These are phyloP conservation scores for Lyophyllum atratum DNA, from an alignment of 768 basidiomycete species.

Conservation along the genomic window DNA sequence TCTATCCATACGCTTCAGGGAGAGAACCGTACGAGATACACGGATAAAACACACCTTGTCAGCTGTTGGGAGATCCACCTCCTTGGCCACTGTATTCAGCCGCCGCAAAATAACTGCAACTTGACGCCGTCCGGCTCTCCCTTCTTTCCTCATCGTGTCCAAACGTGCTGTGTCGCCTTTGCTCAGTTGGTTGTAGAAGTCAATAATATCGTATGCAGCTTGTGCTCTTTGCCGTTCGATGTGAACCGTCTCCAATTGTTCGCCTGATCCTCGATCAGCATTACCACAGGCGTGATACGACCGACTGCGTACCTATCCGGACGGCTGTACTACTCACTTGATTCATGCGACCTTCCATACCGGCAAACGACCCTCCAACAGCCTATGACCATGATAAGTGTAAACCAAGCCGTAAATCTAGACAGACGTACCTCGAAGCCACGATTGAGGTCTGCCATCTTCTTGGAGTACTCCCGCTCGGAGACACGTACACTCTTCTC, in stretches of 20 bases:
- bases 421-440: slow-evolving; percentile 81
- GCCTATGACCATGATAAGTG: slow-evolving; percentile 48
- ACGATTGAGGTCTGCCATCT: slow-evolving; percentile 88
- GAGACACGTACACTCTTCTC: slow-evolving; percentile 88
- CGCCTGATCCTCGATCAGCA: slow-evolving; percentile 55
- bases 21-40: not conserved
- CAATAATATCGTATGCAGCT: slow-evolving; percentile 90
- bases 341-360: slow-evolving; percentile 89
- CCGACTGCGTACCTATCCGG: slow-evolving; percentile 69
- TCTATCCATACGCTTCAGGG: slow-evolving; percentile 42
- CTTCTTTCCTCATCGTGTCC: slow-evolving; percentile 83
- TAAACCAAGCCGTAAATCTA: not conserved
- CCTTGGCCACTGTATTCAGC: slow-evolving; percentile 85
- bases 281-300: not conserved
- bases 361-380: slow-evolving; percentile 84
- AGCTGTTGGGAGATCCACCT: slow-evolving; percentile 84
- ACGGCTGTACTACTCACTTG: slow-evolving; percentile 94
- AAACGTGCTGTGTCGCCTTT: slow-evolving; percentile 75
- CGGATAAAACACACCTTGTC: slow-evolving; percentile 57
- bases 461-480: slow-evolving; percentile 92
- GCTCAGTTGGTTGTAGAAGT: slow-evolving; percentile 92
- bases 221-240: slow-evolving; percentile 90
- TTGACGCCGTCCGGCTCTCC: slow-evolving; percentile 83
- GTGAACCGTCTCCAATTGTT: slow-evolving; percentile 94
- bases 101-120: slow-evolving; percentile 87